A percentile compares a stretch with the other conserved stretches of the same genome.
Conservation (phyloP, 805 yeast species). For the Dipodascopsis uninucleata region DNA sequence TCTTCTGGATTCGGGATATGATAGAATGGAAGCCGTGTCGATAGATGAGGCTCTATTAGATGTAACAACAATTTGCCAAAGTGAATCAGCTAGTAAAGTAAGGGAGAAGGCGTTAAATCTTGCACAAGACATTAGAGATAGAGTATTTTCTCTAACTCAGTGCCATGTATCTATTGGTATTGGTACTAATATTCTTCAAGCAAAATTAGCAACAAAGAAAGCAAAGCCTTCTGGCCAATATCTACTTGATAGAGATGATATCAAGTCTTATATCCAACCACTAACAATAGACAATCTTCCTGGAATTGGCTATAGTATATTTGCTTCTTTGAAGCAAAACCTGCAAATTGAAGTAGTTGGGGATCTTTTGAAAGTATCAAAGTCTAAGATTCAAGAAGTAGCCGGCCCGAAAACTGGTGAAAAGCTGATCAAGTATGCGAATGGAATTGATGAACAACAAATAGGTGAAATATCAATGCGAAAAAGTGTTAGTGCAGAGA, state of each 20-base stretch:
- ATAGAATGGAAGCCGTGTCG: conserved; percentile 70
- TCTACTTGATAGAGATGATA: conserved; percentile 36
- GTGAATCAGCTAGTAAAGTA: not conserved
- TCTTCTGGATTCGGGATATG: conserved; percentile 44
- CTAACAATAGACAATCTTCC: conserved; percentile 43
- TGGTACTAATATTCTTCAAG: conserved; percentile 68
- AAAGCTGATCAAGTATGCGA: conserved; percentile 54
- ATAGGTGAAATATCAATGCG: conserved; percentile 53
- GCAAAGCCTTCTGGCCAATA: conserved; percentile 79
- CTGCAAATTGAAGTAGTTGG: conserved; percentile 38
- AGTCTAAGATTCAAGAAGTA: conserved; percentile 40
- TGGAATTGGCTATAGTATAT: conserved; percentile 43
- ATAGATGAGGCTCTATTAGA: conserved; percentile 90
- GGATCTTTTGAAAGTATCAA: conserved; percentile 41
- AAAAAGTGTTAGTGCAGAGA: conserved; percentile 80
- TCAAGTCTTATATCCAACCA: conserved; percentile 37
- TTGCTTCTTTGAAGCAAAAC: conserved; percentile 44
- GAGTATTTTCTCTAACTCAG: conserved; percentile 45
- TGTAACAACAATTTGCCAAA: conserved; percentile 40
- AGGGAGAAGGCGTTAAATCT: conserved; percentile 32
- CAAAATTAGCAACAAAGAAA: conserved; percentile 64
- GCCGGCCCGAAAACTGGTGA: conserved; percentile 72
- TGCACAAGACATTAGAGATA: conserved; percentile 39
- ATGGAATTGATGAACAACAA: conserved; percentile 65
- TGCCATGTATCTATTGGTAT: conserved; percentile 80